Conservation (phyloP, 2,329 filamentous ascomycete genomes). For the Xylaria sp. region DNA sequence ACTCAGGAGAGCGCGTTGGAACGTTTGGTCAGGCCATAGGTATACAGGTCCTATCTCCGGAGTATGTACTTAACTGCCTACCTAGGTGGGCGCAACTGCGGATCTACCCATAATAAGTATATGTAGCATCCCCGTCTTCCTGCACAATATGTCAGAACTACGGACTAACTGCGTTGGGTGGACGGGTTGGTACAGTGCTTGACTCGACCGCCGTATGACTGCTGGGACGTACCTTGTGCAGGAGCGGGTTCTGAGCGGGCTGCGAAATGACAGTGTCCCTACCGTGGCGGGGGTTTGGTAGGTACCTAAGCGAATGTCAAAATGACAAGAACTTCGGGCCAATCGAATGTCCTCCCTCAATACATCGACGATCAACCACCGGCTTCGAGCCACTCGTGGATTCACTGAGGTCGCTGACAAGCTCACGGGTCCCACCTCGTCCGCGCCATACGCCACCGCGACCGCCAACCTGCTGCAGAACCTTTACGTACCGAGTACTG, state of each 20-base stretch:
- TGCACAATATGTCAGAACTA: too few species aligned
- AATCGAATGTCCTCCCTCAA: conserved; percentile 2
- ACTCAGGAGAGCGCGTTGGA: background rate
- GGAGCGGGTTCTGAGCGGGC: background rate
- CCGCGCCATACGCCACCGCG: too few species aligned
- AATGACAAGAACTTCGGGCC: background rate
- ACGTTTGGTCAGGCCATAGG: too few species aligned
- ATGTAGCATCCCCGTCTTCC: too few species aligned
- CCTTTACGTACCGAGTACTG: too few species aligned
- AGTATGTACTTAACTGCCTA: too few species aligned
- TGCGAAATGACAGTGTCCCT: background rate
- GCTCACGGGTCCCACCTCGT: background rate
- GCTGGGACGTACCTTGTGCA: background rate
- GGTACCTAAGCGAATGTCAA: background rate
- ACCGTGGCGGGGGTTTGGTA: background rate
- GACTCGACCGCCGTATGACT: too few species aligned
- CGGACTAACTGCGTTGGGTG: too few species aligned
- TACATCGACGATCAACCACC: conserved; percentile 13
- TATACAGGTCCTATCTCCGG: too few species aligned
- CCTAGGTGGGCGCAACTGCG: too few species aligned
- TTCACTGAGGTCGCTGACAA: background rate
- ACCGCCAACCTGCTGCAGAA: too few species aligned
- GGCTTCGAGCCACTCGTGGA: background rate
- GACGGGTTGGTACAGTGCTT: too few species aligned
- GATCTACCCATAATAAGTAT: background rate